Conservation (phyloP, 345 rosid species). For the Mangifera indica region DNA sequence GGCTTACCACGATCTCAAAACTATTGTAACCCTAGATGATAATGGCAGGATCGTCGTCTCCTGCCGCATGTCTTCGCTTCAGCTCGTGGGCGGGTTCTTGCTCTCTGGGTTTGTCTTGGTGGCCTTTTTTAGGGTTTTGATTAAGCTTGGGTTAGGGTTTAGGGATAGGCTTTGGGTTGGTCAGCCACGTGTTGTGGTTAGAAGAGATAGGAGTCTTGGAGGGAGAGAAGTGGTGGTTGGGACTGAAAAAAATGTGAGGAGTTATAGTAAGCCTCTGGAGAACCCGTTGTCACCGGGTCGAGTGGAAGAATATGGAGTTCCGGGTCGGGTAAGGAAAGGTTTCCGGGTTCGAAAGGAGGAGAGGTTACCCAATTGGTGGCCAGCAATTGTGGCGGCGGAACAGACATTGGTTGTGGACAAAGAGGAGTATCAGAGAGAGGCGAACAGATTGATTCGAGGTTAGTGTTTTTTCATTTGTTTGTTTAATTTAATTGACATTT, state of each 20-base stretch:
- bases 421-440: slow-evolving; percentile 75
- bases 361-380: slow-evolving; percentile 92
- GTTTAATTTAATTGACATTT: not conserved
- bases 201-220: slow-evolving; percentile 93
- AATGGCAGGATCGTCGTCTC: slow-evolving; percentile 48
- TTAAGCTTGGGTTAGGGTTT: slow-evolving; percentile 42
- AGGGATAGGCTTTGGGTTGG: slow-evolving; percentile 28
- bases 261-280: slow-evolving; percentile 27
- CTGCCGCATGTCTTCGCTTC: slow-evolving; percentile 63
- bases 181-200: slow-evolving; percentile 48
- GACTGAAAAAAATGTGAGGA: slow-evolving; percentile 25
- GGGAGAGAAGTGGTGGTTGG: slow-evolving; percentile 85
- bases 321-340: slow-evolving; percentile 27
- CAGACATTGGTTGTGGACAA: slow-evolving; percentile 32
- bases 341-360: slow-evolving; percentile 25
- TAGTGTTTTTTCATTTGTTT: slow-evolving; percentile 1
- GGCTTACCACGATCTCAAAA: slow-evolving; percentile 56
- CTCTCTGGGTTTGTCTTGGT: slow-evolving; percentile 46
- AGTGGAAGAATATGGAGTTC: slow-evolving; percentile 1
- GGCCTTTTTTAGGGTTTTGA: slow-evolving; percentile 44
- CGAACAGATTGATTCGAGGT: slow-evolving; percentile 82
- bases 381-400: slow-evolving; percentile 27
- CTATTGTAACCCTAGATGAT: slow-evolving; percentile 48
- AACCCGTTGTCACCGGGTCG: slow-evolving; percentile 36
- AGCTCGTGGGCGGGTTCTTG: slow-evolving; percentile 54